Evolutionary conservation across 2,329 filamentous ascomycete genomes (phyloP).

Genomic region (Trichoderma atrobrunneum): DNA sequence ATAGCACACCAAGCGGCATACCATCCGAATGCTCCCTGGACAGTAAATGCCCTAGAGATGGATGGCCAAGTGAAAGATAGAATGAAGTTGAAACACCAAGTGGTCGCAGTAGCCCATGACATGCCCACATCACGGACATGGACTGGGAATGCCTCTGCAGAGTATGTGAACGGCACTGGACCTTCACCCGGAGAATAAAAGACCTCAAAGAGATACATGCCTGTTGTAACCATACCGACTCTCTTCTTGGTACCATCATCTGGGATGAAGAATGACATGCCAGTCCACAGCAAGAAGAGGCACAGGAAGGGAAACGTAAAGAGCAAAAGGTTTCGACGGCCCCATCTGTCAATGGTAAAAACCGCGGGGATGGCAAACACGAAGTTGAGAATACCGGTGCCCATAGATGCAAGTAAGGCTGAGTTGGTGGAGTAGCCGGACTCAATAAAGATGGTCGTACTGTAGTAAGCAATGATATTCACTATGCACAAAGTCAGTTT

Average conservation of each 20-base stretch:
- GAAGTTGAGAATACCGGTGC: constrained; percentile 30
- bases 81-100: constrained; percentile 31
- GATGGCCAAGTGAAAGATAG: constrained; percentile 33
- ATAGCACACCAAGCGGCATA: constrained; percentile 48
- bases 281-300: constrained; percentile 32
- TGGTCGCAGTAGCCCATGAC: constrained; percentile 39
- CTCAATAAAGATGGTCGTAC: constrained; percentile 30
- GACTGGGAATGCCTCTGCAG: constrained; percentile 38
- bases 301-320: constrained; percentile 37
- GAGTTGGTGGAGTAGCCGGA: constrained; percentile 29
- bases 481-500: constrained; percentile 19
- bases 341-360: constrained; percentile 32
- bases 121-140: constrained; percentile 40
- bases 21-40: constrained; percentile 38
- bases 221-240: constrained; percentile 35
- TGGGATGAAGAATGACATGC: constrained; percentile 32
- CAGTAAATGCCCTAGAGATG: constrained; percentile 33
- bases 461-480: constrained; percentile 34
- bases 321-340: constrained; percentile 26
- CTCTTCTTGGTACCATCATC: constrained; percentile 21
- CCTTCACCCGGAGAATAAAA: constrained; percentile 38
- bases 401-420: constrained; percentile 34
- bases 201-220: constrained; percentile 38
- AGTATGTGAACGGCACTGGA: constrained; percentile 39
- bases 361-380: constrained; percentile 33